Evolutionary conservation across 1,139 yeast species (phyloP), one percentile per base, ranked within the genome.

Genomic region (Lodderomyces parapsilosis): DNA sequence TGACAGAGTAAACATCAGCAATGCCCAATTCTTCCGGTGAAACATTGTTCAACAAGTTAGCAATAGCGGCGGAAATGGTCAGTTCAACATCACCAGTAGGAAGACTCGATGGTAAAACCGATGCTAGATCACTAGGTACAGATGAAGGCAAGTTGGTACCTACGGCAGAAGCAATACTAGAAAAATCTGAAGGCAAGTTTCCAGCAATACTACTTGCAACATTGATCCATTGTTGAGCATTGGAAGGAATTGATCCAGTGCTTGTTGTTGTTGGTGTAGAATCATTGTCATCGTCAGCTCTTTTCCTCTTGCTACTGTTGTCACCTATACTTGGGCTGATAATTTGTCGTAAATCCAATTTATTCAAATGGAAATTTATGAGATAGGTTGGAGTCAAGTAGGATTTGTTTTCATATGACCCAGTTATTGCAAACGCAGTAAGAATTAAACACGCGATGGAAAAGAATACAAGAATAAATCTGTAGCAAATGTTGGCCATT

Each of bases 1-100:
- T 81, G 34, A 84, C 66, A 13, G 82, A 72, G 58, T 84, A 85
- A 22, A 80, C 78, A 40, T 80, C 80, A 6, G 86, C 67, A 25
- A 85, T 62, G 1, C 88, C 87, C 37, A 80, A 56, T 33, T 59
- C 60, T 14, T 49, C 38, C 38, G 62, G 62, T 6, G 53, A 45
- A 13, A 59, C 54, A 36, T 50, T 49, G 27, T 38, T 40, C 11
- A 59, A 45, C 15, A 58, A 24, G 39, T 47, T 46, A 10, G 48
- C 43, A 36, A 49, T 46, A 6, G 53, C 53, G 10, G 46, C 46
- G 6, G 47, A 36, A 7, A 51, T 45, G 15, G 53, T 44, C 10
- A 49, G 47, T 46, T 49, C 45, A 32, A 40, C 32, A 19, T 46
- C 49, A 34, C 43, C 49, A 23, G 37, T 28, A n/a, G 43, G 40